phyloP scores from a whole-genome alignment of 768 basidiomycete species.

The Macrolepiota dolichaula region DNA sequence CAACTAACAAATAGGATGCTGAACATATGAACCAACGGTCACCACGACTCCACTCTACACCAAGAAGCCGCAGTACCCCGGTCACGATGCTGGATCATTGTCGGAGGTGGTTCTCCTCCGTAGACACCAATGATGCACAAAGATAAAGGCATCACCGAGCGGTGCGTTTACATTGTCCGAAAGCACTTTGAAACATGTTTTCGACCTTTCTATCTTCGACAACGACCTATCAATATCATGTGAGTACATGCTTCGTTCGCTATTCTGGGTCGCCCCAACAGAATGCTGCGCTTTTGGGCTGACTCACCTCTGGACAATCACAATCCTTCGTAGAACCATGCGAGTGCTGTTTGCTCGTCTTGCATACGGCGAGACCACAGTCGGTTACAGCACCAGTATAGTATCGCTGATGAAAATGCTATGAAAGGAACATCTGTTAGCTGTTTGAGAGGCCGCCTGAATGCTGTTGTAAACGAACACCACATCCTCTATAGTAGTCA shows the following conservation, averaged over 20 bases:
- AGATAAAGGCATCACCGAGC: constrained; percentile 24
- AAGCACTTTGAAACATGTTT: constrained; percentile 44
- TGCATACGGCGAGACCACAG: constrained; percentile 35
- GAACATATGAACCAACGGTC: constrained; percentile 10
- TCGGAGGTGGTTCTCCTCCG: not conserved
- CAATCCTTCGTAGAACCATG: constrained; percentile 42
- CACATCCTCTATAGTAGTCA: constrained; percentile 48
- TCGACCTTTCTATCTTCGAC: constrained; percentile 40
- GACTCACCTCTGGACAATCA: constrained; percentile 37
- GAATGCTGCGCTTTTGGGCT: not conserved
- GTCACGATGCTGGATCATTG: not conserved
- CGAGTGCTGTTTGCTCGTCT: constrained; percentile 36
- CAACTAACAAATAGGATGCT: not conserved
- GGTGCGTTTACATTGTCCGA: constrained; percentile 36
- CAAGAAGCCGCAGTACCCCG: not conserved
- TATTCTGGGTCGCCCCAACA: constrained; percentile 1
- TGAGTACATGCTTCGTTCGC: not conserved
- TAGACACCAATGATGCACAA: not conserved
- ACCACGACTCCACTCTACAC: constrained; percentile 10
- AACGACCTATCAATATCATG: constrained; percentile 28
- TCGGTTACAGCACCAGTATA: constrained; percentile 42
- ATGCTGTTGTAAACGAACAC: constrained; percentile 27
- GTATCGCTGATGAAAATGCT: constrained; percentile 50
- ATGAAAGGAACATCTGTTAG: constrained; percentile 12
- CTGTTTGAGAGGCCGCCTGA: not conserved